Evolutionary conservation across 257 asterid genomes (phyloP).

Genomic region (Nicotiana obtusifolia): DNA sequence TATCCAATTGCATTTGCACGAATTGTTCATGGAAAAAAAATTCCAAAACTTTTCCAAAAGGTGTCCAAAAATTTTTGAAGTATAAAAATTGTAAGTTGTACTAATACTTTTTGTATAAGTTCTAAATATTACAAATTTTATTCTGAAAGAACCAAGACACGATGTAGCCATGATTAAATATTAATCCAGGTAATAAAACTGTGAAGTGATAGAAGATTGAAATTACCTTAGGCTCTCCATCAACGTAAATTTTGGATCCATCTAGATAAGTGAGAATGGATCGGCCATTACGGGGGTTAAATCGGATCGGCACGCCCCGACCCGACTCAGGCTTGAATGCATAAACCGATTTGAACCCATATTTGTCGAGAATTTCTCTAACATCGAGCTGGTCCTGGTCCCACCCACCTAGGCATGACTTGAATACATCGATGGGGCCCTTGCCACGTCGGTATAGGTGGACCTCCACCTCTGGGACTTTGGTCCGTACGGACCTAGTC

Average conservation of each 20-base stretch:
- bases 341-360: constrained; percentile 14
- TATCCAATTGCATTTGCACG: not conserved
- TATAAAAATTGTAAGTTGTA: not conserved
- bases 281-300: constrained; percentile 15
- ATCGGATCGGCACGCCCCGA: constrained; percentile 16
- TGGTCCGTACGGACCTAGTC: not conserved
- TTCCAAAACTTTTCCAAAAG: not conserved
- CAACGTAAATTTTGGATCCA: constrained; percentile 12
- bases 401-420: constrained; percentile 12
- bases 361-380: constrained; percentile 11
- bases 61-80: not conserved
- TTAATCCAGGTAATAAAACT: not conserved
- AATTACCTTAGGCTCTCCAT: constrained; percentile 22
- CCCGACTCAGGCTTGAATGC: constrained; percentile 14
- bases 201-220: not conserved
- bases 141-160: not conserved
- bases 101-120: not conserved
- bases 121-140: not conserved
- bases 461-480: constrained; percentile 19
- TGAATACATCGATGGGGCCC: constrained; percentile 12
- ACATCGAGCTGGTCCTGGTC: constrained; percentile 16
- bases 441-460: constrained; percentile 15
- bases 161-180: not conserved
- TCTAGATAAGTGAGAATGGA: constrained; percentile 7
- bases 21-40: not conserved